Evolutionary conservation across 306 rosid genomes (phyloP), one percentile per base, ranked within the genome.

Genomic region (Ochetophila trinervis): DNA sequence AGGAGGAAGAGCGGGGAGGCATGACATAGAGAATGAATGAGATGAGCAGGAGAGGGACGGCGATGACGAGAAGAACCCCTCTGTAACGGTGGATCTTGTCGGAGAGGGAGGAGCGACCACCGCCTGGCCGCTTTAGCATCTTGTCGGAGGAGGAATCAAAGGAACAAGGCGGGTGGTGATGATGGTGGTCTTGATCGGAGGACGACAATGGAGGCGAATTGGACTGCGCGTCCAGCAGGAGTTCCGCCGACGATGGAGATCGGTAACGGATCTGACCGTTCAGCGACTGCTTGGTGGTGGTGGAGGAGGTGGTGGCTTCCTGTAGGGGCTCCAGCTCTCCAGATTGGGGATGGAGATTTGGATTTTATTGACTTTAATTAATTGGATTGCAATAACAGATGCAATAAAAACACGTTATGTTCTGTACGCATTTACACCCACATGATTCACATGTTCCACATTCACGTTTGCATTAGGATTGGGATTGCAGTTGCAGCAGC

Each of bases 191-290:
- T 47, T 79, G 92, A 47, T 89, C 98, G 27, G 91, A 86, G 54
- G 51, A 47, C 14, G 51, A 47, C 4, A 11, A 11, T 34, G 92
- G 87, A 36, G 85, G 86, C 8, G 93, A 89, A 55, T 65, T 78
- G 11, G 81, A 21, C 71, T 85, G 95, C 1, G 83, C 79, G 62
- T 89, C 97, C 23, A 78, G 63, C 23, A 78, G 63, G 35, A 94
- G 96, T 55, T 94, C 99, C 9, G 97, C 79, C 56, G 97, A 85
- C 6, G 99, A 93, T 8, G 91, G 97, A 53, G 99, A 83, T 84
- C 99, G 83, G 79, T 90, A 93, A 6, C 97, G 97, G 96, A 93
- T 93, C 96, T 86, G 97, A 57, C 95, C 96, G 96, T 91, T 88
- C 63, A 67, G 61, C 62, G 79, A 85, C 91, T 82, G 89, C 76